Evolutionary conservation across 768 basidiomycete genomes (phyloP).

Genomic region (Boletus coccyginus): DNA sequence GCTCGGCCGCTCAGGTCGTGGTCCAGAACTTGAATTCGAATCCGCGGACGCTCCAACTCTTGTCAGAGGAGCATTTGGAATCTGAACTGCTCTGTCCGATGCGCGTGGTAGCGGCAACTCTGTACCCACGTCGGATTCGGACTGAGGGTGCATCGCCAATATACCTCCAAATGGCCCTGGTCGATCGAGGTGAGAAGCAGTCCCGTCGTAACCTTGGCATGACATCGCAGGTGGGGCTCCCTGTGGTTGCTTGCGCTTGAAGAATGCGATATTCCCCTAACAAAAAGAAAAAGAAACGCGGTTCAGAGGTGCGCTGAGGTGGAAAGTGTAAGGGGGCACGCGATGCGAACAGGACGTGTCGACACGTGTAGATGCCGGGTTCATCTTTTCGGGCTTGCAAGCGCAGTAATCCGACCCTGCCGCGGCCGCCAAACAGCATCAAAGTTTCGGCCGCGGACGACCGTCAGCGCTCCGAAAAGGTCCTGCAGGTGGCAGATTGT

Average conservation of each 20-base stretch:
- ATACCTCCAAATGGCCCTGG: too few species aligned
- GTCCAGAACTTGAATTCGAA: not conserved
- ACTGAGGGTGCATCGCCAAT: not conserved
- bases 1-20: not conserved
- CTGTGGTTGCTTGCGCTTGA: conserved; percentile 17
- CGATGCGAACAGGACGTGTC: conserved; percentile 22
- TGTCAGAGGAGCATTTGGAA: not conserved
- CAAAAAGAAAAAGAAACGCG: too few species aligned
- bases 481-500: too few species aligned
- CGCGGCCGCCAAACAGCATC: conserved; percentile 28
- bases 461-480: not conserved
- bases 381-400: conserved; percentile 21
- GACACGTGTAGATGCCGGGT: conserved; percentile 8
- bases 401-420: conserved; percentile 12
- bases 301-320: not conserved
- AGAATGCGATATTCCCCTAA: conserved; percentile 29
- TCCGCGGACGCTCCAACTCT: not conserved
- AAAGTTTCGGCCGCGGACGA: not conserved
- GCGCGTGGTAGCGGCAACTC: not conserved
- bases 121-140: not conserved
- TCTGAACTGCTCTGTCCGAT: not conserved
- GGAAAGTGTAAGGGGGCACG: not conserved
- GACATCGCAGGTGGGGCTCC: conserved; percentile 18
- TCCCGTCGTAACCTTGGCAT: not conserved
- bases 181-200: not conserved